Evolutionary conservation across 2,329 filamentous ascomycete genomes (phyloP).

Genomic region (Trichophyton verrucosum): DNA sequence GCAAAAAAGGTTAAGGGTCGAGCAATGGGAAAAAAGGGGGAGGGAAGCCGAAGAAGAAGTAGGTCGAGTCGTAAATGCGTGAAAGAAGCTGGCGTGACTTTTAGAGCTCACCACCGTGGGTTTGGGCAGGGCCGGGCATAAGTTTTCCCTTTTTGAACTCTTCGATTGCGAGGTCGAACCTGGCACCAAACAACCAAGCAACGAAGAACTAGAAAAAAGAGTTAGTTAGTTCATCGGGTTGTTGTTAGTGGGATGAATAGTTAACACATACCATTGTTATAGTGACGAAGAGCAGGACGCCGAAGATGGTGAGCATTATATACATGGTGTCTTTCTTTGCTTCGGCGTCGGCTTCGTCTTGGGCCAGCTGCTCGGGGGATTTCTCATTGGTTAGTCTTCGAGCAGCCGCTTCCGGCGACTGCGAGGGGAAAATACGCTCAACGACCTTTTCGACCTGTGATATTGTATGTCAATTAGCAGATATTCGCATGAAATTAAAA

Average conservation of each 20-base stretch:
- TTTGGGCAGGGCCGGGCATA: not conserved
- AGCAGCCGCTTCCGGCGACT: conserved; percentile 51
- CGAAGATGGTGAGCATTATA: conserved; percentile 43
- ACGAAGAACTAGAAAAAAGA: conserved; percentile 48
- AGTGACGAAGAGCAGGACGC: conserved; percentile 59
- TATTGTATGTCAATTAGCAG: not conserved
- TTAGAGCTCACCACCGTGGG: not conserved
- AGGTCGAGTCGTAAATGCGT: not conserved
- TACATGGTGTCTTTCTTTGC: conserved; percentile 37
- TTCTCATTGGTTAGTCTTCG: conserved; percentile 38
- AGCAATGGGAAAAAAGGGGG: not conserved
- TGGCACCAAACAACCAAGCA: conserved; percentile 69
- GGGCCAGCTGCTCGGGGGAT: conserved; percentile 42
- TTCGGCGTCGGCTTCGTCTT: conserved; percentile 38
- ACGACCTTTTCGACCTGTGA: conserved; percentile 84
- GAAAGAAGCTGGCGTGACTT: not conserved
- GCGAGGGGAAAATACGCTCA: conserved; percentile 78
- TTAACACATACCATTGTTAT: conserved; percentile 61
- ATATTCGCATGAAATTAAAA: no score
- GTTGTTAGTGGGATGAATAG: conserved; percentile 5
- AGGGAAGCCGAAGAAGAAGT: not conserved
- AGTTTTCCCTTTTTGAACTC: conserved; percentile 34
- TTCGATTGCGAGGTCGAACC: conserved; percentile 59
- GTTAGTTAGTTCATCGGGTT: conserved; percentile 4
- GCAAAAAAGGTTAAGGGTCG: not conserved